Percentiles rank a stretch among this genome's conserved stretches.
phyloP scores from a whole-genome alignment of 352 stramenopile species.

The Pythium graminicola region DNA sequence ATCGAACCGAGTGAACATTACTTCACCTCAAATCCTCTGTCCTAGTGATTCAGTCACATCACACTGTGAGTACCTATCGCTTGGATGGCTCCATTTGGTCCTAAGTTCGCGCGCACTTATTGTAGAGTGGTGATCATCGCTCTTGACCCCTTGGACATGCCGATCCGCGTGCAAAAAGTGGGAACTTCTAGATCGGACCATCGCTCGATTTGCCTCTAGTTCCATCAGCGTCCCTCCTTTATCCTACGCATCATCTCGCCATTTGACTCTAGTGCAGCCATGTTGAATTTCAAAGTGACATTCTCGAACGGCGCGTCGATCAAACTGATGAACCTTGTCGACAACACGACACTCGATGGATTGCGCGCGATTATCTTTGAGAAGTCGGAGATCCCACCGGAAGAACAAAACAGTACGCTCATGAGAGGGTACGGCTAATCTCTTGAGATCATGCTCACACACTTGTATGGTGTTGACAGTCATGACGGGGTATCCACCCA shows the following conservation, averaged over 20 bases:
- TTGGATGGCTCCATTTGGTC: too few relatives aligned
- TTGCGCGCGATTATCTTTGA: conserved; percentile 44
- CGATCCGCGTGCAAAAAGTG: too few relatives aligned
- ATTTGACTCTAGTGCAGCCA: neutral
- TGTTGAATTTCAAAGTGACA: conserved; percentile 62
- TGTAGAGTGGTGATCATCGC: too few relatives aligned
- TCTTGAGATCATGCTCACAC: neutral
- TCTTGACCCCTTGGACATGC: too few relatives aligned
- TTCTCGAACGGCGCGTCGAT: conserved; percentile 69
- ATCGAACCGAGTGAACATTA: too few relatives aligned
- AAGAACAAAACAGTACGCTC: conserved; percentile 57
- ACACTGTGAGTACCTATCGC: too few relatives aligned
- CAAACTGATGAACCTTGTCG: conserved; percentile 54
- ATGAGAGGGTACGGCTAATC: neutral
- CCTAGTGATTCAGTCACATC: too few relatives aligned
- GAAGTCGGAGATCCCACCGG: conserved; percentile 46
- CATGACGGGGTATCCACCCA: conserved; percentile 70
- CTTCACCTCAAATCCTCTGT: too few relatives aligned
- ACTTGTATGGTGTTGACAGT: conserved; percentile 32
- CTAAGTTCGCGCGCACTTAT: conserved; percentile 16
- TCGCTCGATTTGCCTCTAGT: too few relatives aligned
- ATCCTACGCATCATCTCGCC: too few relatives aligned
- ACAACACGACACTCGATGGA: conserved; percentile 55
- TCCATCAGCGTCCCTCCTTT: too few relatives aligned
- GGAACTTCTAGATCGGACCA: too few relatives aligned